Conservation (phyloP, 768 basidiomycete genomes). For the Candolleomyces eurysporus region DNA sequence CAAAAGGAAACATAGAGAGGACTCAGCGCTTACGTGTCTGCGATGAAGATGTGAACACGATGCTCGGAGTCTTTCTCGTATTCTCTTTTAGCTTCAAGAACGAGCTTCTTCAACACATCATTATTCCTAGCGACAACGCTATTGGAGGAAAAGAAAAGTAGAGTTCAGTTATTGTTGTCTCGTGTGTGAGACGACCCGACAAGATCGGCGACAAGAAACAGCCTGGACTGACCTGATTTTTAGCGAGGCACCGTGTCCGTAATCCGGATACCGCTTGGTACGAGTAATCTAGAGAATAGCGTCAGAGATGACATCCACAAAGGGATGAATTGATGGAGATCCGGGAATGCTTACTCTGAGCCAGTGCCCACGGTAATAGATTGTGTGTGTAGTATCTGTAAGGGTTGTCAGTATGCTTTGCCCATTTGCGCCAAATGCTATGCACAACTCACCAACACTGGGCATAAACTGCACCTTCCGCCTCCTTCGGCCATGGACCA, state of each 20-base stretch:
- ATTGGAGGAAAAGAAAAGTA: not conserved
- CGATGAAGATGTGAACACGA: conserved; percentile 86
- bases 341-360: conserved; percentile 54
- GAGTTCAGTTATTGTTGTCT: not conserved
- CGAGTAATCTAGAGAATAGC: conserved; percentile 62
- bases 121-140: conserved; percentile 89
- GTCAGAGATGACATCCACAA: conserved; percentile 7
- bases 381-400: conserved; percentile 82
- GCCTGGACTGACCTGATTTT: conserved; percentile 65
- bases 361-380: conserved; percentile 90
- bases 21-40: conserved; percentile 68
- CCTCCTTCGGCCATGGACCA: conserved; percentile 69
- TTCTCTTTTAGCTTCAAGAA: conserved; percentile 82
- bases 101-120: conserved; percentile 82
- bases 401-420: conserved; percentile 6
- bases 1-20: conserved; percentile 10
- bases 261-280: conserved; percentile 73
- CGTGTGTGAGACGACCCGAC: conserved; percentile 2
- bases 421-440: conserved; percentile 5
- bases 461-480: conserved; percentile 85
- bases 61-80: conserved; percentile 92
- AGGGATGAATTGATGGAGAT: conserved; percentile 15
- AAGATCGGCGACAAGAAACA: not conserved
- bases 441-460: conserved; percentile 56
- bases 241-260: conserved; percentile 68